Evolutionary conservation across 768 basidiomycete genomes (phyloP).

Genomic region (Exsudoporus frostii): DNA sequence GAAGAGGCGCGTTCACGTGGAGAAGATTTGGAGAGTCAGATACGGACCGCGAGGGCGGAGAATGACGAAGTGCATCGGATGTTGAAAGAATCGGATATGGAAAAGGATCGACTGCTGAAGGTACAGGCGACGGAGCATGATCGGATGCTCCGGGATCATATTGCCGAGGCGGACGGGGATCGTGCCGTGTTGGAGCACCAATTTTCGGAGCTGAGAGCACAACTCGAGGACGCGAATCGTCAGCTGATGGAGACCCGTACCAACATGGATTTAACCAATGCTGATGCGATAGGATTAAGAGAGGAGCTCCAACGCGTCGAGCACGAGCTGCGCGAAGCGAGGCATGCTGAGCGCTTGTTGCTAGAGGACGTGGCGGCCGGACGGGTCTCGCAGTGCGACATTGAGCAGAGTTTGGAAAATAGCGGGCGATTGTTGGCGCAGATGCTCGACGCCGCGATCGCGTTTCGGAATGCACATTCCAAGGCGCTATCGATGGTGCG

Average conservation of each 20-base stretch:
- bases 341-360: conserved; percentile 63
- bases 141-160: conserved; percentile 74
- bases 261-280: conserved; percentile 60
- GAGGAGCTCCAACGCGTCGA: conserved; percentile 73
- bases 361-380: conserved; percentile 74
- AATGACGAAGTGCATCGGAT: conserved; percentile 63
- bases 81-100: conserved; percentile 61
- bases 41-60: conserved; percentile 66
- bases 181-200: conserved; percentile 90
- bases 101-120: conserved; percentile 76
- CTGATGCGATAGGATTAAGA: conserved; percentile 64
- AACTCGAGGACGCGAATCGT: conserved; percentile 56
- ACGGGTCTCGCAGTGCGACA: conserved; percentile 61
- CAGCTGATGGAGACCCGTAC: conserved; percentile 62
- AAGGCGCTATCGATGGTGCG: conserved; percentile 66
- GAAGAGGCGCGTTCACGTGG: conserved; percentile 74
- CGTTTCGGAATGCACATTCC: conserved; percentile 72
- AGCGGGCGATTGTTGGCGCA: conserved; percentile 73
- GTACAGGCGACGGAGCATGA: conserved; percentile 71
- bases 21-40: conserved; percentile 73
- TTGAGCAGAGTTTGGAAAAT: conserved; percentile 64
- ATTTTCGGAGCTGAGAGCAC: conserved; percentile 66
- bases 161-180: conserved; percentile 91
- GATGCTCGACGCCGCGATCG: conserved; percentile 75
- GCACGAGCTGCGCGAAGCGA: conserved; percentile 65